Evolutionary conservation across 352 stramenopile species (phyloP).

Genomic region (Pythium chondricola): DNA sequence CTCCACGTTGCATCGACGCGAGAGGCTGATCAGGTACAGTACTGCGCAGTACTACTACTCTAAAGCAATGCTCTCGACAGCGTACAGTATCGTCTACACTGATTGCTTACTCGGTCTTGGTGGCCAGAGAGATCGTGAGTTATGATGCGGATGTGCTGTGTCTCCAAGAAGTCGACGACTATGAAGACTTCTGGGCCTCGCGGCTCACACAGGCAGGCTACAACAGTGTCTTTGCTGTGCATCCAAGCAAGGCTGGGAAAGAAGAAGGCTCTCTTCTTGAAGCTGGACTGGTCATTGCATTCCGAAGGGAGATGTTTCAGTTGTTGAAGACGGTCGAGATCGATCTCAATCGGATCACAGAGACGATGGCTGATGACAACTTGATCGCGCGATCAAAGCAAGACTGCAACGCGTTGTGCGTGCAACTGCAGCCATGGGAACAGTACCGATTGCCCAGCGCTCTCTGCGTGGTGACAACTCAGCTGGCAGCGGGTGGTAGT

Average conservation of each 20-base stretch:
- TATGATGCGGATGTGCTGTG: slow-evolving; percentile 83
- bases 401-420: slow-evolving; percentile 68
- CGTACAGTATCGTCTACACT: background rate
- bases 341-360: slow-evolving; percentile 49
- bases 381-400: slow-evolving; percentile 40
- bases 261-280: slow-evolving; percentile 20
- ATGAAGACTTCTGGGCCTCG: slow-evolving; percentile 76
- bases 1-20: slow-evolving; percentile 44
- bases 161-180: slow-evolving; percentile 87
- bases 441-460: slow-evolving; percentile 52
- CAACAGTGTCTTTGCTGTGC: slow-evolving; percentile 68
- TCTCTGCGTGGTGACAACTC: slow-evolving; percentile 55
- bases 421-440: slow-evolving; percentile 82
- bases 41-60: too few relatives aligned
- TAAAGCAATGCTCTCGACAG: too few relatives aligned
- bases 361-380: slow-evolving; percentile 35
- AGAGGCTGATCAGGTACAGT: slow-evolving; percentile 49
- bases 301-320: slow-evolving; percentile 69
- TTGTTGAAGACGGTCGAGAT: slow-evolving; percentile 58
- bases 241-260: slow-evolving; percentile 9
- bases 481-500: slow-evolving; percentile 22
- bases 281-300: slow-evolving; percentile 79
- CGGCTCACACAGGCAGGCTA: slow-evolving; percentile 65
- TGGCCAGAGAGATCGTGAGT: slow-evolving; percentile 54
- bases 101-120: background rate